Conservation (phyloP, 2,329 filamentous ascomycete species). For the Monosporascus cannonballus region DNA sequence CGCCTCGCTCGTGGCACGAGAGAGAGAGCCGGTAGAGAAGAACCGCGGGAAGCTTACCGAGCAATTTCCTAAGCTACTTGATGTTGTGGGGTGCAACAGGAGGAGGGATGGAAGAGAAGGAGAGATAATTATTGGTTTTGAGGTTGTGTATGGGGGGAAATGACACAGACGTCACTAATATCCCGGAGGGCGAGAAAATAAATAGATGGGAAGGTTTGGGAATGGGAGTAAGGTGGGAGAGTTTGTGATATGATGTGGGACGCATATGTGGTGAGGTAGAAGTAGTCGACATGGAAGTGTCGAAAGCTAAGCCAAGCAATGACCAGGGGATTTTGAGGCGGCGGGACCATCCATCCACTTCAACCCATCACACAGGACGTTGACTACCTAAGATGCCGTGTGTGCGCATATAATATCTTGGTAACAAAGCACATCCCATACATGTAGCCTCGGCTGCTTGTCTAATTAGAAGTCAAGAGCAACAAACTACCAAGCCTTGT, state of each 20-base stretch:
- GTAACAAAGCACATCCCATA: neutral
- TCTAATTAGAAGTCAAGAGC: neutral
- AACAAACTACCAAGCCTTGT: neutral
- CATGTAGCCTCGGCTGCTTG: neutral
- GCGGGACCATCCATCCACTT: slow-evolving; percentile 1
- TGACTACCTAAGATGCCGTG: neutral
- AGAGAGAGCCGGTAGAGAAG: slow-evolving; percentile 15
- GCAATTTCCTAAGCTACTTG: slow-evolving; percentile 13
- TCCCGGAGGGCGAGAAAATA: slow-evolving; percentile 4
- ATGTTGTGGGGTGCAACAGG: slow-evolving; percentile 10
- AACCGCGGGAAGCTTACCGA: slow-evolving; percentile 16
- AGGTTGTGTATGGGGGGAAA: neutral
- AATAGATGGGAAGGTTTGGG: slow-evolving; percentile 10
- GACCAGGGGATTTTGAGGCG: neutral
- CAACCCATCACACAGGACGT: neutral
- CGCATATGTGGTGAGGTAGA: slow-evolving; percentile 3
- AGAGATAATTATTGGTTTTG: neutral
- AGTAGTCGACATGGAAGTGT: slow-evolving; percentile 1
- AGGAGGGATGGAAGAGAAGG: slow-evolving; percentile 7
- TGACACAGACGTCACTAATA: neutral
- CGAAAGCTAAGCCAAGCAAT: neutral
- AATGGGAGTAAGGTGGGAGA: slow-evolving; percentile 17
- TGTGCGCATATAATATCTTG: neutral
- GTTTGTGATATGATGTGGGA: slow-evolving; percentile 17
- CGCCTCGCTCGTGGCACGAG: slow-evolving; percentile 17